A percentile compares a stretch with the other conserved stretches of the same genome.
phyloP scores from a whole-genome alignment of 1,284 basidiomycete genomes.

The Ceratobasidium sp. region DNA sequence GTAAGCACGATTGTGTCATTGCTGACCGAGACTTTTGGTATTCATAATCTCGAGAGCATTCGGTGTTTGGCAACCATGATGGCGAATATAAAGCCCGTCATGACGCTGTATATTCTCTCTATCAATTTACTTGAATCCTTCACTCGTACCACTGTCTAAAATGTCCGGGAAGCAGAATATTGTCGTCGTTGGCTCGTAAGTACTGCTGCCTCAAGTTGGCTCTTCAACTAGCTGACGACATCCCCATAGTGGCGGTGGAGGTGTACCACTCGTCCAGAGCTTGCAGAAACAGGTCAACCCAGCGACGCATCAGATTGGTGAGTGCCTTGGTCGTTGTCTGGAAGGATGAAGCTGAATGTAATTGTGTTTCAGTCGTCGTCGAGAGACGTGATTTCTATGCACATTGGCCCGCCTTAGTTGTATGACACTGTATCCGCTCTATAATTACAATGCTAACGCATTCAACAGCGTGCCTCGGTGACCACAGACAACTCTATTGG shows the following conservation, averaged over 20 bases:
- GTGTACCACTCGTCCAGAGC: constrained; percentile 50
- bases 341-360: background rate
- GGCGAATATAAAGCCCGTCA: too few relatives aligned
- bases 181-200: constrained; percentile 37
- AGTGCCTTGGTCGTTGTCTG: background rate
- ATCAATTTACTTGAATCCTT: too few relatives aligned
- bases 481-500: constrained; percentile 51
- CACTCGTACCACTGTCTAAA: too few relatives aligned
- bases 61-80: too few relatives aligned
- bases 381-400: constrained; percentile 31
- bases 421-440: too few relatives aligned
- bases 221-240: constrained; percentile 48
- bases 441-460: too few relatives aligned
- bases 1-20: too few relatives aligned
- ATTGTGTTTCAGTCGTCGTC: constrained; percentile 4
- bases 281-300: constrained; percentile 44
- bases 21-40: too few relatives aligned
- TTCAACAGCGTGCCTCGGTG: constrained; percentile 53
- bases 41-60: too few relatives aligned
- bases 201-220: background rate
- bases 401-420: constrained; percentile 22
- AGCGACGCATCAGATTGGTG: constrained; percentile 14
- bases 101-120: too few relatives aligned
- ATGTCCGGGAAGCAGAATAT: constrained; percentile 37
- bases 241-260: constrained; percentile 45